Evolutionary conservation across 2,329 filamentous ascomycete genomes (phyloP), one percentile per base, ranked within the genome.

Genomic region (Sclerotiophoma versabilis): DNA sequence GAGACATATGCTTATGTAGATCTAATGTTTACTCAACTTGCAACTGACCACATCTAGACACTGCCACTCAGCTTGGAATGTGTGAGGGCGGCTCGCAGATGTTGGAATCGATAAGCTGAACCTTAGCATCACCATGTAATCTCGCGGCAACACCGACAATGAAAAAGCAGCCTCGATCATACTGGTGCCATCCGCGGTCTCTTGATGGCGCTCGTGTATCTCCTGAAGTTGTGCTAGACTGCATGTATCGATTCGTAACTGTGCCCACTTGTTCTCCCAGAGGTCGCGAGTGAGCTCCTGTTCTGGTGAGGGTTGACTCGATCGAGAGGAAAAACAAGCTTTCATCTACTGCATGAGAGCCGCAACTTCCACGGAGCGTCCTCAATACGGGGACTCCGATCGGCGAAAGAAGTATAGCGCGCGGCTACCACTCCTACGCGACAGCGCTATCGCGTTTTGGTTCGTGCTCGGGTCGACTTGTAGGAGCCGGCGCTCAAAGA

Each of bases 301-400:
- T 37, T 48, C 20, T 27, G 29, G 26, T 17, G 37, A 27, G 15
- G 22, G 29, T 19, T 12, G 15, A 30, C 50, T 43, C 23, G 20
- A 49, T 44, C 8, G 39, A 41, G 29, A 22, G 34, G 12, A 22
- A 37, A 22, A 38, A 34, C 26, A 54, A 49, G 39, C 45, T 17
- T 46, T 49, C 15, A 4, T 49, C 43, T 49, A 20, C 33, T 39
- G 33, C 34, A 9, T 10, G 10, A 49, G 39, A 49, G 51, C 41
- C 51, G 39, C 51, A 45, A 17, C 23, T 22, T 39, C 20, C 23
- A 41, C 26, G 29, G 45, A 27, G 39, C 39, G 34, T 29, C 29
- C 51, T 54, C 27, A 34, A 22, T 30, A 39, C 45, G 41, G 45
- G 23, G 39, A 45, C 45, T 49, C 45, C 46, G 51, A 49, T 12